phyloP scores from a whole-genome alignment of 805 yeast species.

The Candida oleophila region DNA sequence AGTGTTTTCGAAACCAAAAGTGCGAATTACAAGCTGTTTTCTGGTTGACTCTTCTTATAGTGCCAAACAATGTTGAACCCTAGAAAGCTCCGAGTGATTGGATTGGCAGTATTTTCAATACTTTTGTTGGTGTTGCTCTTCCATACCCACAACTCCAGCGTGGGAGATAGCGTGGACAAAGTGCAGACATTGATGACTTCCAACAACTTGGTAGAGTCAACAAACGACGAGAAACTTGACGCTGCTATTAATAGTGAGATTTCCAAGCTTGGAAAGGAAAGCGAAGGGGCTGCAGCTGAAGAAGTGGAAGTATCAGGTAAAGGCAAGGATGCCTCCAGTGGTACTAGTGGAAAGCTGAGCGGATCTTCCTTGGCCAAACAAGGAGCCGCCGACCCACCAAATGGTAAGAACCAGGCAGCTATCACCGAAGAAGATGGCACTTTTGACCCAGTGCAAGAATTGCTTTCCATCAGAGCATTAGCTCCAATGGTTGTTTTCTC shows the following conservation, averaged over 20 bases:
- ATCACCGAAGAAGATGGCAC: conserved; percentile 5
- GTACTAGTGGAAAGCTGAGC: background rate
- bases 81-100: conserved; percentile 11
- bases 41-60: background rate
- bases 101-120: conserved; percentile 9
- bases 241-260: conserved; percentile 41
- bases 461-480: conserved; percentile 52
- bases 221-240: conserved; percentile 35
- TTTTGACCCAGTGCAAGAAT: conserved; percentile 40
- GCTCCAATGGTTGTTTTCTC: conserved; percentile 68
- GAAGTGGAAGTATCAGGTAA: conserved; percentile 9
- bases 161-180: background rate
- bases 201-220: conserved; percentile 30
- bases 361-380: conserved; percentile 5
- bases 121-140: conserved; percentile 9
- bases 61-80: conserved; percentile 9
- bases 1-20: background rate
- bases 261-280: conserved; percentile 15
- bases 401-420: background rate
- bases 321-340: conserved; percentile 10
- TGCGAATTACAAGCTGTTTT: background rate
- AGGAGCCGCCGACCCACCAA: conserved; percentile 9
- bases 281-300: background rate
- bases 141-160: conserved; percentile 4
- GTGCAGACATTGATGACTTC: conserved; percentile 9